Evolutionary conservation across 495 filamentous ascomycete genomes (phyloP), one percentile per base, ranked within the genome.

Genomic region (Lophium mytilinum): DNA sequence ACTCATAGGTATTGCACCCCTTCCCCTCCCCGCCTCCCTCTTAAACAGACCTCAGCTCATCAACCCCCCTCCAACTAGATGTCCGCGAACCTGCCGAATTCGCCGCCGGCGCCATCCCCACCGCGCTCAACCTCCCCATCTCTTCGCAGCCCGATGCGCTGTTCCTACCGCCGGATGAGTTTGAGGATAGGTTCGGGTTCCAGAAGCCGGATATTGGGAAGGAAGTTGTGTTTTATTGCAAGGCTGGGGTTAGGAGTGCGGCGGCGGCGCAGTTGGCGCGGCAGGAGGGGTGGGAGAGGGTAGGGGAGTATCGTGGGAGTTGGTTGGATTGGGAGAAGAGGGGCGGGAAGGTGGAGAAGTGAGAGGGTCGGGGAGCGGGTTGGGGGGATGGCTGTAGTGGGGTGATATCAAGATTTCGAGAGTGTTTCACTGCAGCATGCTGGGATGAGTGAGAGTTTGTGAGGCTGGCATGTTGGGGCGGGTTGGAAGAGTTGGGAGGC

Each of bases 171-270:
- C 73, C 71, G 0, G 86, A 87, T 12, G 90, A 95, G 57, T 98
- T 98, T 69, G 76, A 80, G 55, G 86, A 87, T 58, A 69, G 80
- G 10, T 86, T 83, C 68, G 87, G 87, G 4, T 87, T 83, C 64
- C 70, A 72, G 46, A 85, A 84, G 50, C 87, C 88, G 0, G 50
- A 43, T 4, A 68, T 68, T 55, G 75, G 75, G 53, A 66, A 55
- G 64, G 78, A 84, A 62, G 72, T 96, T 10, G 82, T 96, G 1
- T 93, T 96, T 64, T 98, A 95, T 69, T 98, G 93, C 71, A 92
- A 87, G 73, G 83, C 89, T 0, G 93, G 93, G 2, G 89, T 96
- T 55, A 78, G 93, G 70, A 87, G 86, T 63, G 69, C 76, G 18
- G 81, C 87, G 4, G 92, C 91, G n/a, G 90, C 91, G 21, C 78